phyloP scores from a whole-genome alignment of 805 yeast species.

The Zygoascus ofunaensis region DNA sequence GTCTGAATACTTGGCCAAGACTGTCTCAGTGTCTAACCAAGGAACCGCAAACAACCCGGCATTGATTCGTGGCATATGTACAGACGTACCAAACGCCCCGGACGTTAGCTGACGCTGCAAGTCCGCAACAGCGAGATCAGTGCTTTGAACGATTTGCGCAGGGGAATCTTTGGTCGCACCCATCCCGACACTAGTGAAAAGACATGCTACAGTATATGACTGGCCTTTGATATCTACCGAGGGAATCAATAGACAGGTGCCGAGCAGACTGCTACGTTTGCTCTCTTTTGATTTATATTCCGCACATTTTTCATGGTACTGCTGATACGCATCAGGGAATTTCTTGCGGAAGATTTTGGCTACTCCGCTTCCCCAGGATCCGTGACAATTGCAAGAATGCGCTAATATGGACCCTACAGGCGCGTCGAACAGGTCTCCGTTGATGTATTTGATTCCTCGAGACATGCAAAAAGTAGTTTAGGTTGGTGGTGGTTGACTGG shows the following conservation, averaged over 20 bases:
- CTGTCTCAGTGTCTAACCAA: slow-evolving; percentile 58
- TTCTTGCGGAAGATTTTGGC: slow-evolving; percentile 47
- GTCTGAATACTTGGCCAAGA: slow-evolving; percentile 29
- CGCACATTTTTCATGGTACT: slow-evolving; percentile 40
- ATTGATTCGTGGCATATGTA: slow-evolving; percentile 70
- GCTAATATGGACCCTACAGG: slow-evolving; percentile 42
- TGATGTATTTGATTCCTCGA: slow-evolving; percentile 37
- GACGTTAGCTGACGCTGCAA: slow-evolving; percentile 33
- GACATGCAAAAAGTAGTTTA: too few relatives aligned
- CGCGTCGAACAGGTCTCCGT: slow-evolving; percentile 48
- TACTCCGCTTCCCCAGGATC: slow-evolving; percentile 81
- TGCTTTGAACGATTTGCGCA: slow-evolving; percentile 40
- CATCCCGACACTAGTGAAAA: slow-evolving; percentile 60
- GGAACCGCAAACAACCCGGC: slow-evolving; percentile 76
- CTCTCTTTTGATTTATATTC: slow-evolving; percentile 19
- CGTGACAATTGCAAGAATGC: slow-evolving; percentile 74
- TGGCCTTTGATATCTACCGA: slow-evolving; percentile 26
- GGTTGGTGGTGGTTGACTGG: too few relatives aligned
- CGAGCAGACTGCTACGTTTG: slow-evolving; percentile 34
- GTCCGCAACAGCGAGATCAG: slow-evolving; percentile 42
- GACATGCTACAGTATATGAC: slow-evolving; percentile 44
- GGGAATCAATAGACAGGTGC: slow-evolving; percentile 44
- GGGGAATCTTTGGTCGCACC: slow-evolving; percentile 35
- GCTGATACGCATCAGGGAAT: slow-evolving; percentile 49
- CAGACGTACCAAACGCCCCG: slow-evolving; percentile 20